These are phyloP conservation scores for Schwanniomyces sp. DNA, from an alignment of 805 yeast genomes.

Conservation along the genomic window DNA sequence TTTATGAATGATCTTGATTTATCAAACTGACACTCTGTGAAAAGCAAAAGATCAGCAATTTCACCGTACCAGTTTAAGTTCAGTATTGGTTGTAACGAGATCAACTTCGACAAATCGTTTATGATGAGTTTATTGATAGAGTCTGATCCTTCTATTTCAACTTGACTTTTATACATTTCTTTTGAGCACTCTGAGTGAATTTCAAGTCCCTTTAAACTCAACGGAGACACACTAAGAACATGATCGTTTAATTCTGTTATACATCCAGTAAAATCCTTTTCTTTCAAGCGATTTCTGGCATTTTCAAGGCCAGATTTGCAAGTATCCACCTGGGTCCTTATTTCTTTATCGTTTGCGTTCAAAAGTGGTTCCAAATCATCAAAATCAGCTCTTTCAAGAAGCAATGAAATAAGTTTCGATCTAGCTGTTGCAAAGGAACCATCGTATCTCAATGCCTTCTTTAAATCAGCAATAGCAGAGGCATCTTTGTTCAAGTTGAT, in stretches of 20 bases:
- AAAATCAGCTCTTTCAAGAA: slow-evolving; percentile 53
- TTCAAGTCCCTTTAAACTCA: slow-evolving; percentile 35
- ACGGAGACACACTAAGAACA: slow-evolving; percentile 41
- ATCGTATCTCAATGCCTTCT: slow-evolving; percentile 43
- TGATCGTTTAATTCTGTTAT: slow-evolving; percentile 23
- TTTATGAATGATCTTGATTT: slow-evolving; percentile 52
- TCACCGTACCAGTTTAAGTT: slow-evolving; percentile 23
- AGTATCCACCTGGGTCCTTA: slow-evolving; percentile 11
- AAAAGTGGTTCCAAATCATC: slow-evolving; percentile 21
- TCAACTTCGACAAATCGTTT: slow-evolving; percentile 23
- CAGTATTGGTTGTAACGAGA: slow-evolving; percentile 25
- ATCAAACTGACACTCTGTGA: slow-evolving; percentile 52
- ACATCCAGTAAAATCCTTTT: slow-evolving; percentile 14
- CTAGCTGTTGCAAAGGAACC: slow-evolving; percentile 49
- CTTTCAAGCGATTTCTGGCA: slow-evolving; percentile 11
- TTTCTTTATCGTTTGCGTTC: slow-evolving; percentile 10
- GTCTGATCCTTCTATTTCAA: slow-evolving; percentile 4
- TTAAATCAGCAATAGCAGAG: slow-evolving; percentile 54
- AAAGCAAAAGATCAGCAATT: slow-evolving; percentile 36
- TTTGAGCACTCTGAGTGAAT: slow-evolving; percentile 25
- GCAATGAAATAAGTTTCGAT: slow-evolving; percentile 46
- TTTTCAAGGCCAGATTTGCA: slow-evolving; percentile 15
- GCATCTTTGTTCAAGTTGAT: slow-evolving; percentile 54
- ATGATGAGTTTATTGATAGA: slow-evolving; percentile 17
- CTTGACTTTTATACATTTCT: slow-evolving; percentile 8